Conservation (phyloP, 75 land plant species). For the Ceratopteris richardii region DNA sequence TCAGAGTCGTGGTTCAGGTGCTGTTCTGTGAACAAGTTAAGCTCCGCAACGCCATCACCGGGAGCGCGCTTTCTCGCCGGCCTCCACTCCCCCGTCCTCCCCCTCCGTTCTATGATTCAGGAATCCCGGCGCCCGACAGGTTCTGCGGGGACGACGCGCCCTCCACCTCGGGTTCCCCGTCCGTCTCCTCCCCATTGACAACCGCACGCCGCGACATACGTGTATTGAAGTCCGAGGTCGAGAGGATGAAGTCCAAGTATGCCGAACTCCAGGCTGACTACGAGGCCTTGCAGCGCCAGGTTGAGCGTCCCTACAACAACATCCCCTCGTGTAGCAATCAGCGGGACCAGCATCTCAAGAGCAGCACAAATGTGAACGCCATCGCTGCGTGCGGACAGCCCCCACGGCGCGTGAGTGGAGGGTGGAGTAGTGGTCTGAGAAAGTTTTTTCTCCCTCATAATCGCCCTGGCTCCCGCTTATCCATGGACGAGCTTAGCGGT, state of each 20-base stretch:
- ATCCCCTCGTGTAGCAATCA: no score
- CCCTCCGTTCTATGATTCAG: no score
- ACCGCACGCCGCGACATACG: constrained; percentile 73
- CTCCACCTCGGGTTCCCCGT: background rate
- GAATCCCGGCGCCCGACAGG: no score
- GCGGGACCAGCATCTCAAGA: no score
- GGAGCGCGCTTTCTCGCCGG: constrained; percentile 6
- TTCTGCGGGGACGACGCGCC: background rate
- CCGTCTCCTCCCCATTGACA: constrained; percentile 27
- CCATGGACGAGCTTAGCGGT: constrained; percentile 1
- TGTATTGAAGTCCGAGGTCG: constrained; percentile 68
- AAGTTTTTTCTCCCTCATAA: background rate
- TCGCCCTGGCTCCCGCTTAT: background rate
- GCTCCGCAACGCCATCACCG: constrained; percentile 28
- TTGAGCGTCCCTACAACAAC: background rate
- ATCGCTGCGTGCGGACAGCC: background rate
- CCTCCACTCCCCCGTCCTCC: background rate
- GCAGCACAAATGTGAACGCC: background rate
- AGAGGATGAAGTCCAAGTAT: constrained; percentile 71
- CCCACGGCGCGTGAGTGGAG: constrained; percentile 1
- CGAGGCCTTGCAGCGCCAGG: constrained; percentile 46
- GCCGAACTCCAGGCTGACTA: constrained; percentile 68
- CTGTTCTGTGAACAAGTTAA: constrained; percentile 9
- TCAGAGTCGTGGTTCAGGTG: constrained; percentile 13
- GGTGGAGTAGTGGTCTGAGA: background rate